phyloP scores from a whole-genome alignment of 371 early-diverging fungal genomes.

The Mucor saturninus region DNA sequence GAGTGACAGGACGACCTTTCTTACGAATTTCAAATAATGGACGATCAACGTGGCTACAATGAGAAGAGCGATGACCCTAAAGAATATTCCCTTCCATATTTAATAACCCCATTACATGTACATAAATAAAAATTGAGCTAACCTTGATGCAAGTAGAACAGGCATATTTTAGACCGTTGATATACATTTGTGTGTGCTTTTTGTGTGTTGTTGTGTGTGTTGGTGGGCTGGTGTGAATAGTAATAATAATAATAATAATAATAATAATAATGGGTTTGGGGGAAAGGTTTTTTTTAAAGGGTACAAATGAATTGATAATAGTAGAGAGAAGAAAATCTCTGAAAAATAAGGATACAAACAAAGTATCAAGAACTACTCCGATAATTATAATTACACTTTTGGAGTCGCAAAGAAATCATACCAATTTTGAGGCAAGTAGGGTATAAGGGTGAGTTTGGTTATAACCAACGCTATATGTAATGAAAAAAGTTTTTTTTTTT shows the following conservation, averaged over 20 bases:
- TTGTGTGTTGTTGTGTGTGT: neutral
- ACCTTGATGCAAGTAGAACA: conserved; percentile 49
- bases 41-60: conserved; percentile 67
- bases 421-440: conserved; percentile 19
- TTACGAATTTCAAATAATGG: conserved; percentile 72
- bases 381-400: conserved; percentile 41
- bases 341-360: conserved; percentile 17
- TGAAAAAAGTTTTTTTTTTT: too few species aligned
- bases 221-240: neutral
- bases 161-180: conserved; percentile 46
- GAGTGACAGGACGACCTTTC: conserved; percentile 82
- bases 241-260: neutral
- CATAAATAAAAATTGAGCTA: conserved; percentile 2
- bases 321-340: neutral
- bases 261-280: neutral
- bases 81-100: conserved; percentile 5
- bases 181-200: conserved; percentile 28
- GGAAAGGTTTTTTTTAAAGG: conserved; percentile 3
- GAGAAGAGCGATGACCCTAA: conserved; percentile 70
- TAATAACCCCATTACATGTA: neutral
- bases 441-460: conserved; percentile 5
- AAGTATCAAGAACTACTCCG: conserved; percentile 35
- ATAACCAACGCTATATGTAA: conserved; percentile 1
- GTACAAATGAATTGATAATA: conserved; percentile 11
- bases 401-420: conserved; percentile 40